These are phyloP conservation scores for Globisporangium apiculatum DNA, from an alignment of 352 stramenopile species.

Conservation along the genomic window DNA sequence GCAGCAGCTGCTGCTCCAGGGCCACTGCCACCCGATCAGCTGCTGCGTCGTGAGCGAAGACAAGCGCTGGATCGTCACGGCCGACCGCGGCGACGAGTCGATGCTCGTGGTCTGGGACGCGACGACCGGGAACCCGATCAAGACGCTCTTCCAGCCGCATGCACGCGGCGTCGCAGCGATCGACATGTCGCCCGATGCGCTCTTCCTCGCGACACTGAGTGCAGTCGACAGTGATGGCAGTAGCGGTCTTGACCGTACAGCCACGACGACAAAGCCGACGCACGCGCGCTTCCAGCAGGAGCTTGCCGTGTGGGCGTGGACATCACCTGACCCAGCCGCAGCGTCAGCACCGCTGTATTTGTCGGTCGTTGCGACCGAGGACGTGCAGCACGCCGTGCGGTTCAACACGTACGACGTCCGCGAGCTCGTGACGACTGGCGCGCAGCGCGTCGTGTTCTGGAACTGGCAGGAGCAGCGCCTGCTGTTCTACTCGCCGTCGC, in stretches of 20 bases:
- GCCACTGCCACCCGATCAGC: slow-evolving; percentile 89
- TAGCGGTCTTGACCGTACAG: slow-evolving; percentile 1
- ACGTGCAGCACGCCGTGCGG: slow-evolving; percentile 69
- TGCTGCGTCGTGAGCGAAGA: slow-evolving; percentile 86
- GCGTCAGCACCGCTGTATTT: slow-evolving; percentile 37
- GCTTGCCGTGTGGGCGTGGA: slow-evolving; percentile 87
- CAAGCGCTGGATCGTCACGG: slow-evolving; percentile 92
- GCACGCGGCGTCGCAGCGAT: slow-evolving; percentile 68
- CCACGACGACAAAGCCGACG: slow-evolving; percentile 5
- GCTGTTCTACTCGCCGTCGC: slow-evolving; percentile 77
- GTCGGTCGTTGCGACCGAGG: slow-evolving; percentile 64
- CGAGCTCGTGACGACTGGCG: slow-evolving; percentile 86
- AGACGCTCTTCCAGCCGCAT: slow-evolving; percentile 88
- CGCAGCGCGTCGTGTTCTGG: slow-evolving; percentile 87
- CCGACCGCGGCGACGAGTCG: slow-evolving; percentile 76
- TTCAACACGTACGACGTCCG: slow-evolving; percentile 89
- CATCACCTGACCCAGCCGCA: slow-evolving; percentile 17
- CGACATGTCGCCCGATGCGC: slow-evolving; percentile 85
- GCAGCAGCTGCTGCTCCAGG: slow-evolving; percentile 85
- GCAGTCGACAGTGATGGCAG: slow-evolving; percentile 23
- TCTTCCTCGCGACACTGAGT: slow-evolving; percentile 86
- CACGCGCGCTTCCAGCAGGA: slow-evolving; percentile 60
- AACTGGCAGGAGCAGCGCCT: slow-evolving; percentile 78
- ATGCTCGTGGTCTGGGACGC: slow-evolving; percentile 92
- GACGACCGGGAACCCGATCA: slow-evolving; percentile 77